Conservation (phyloP, 768 basidiomycete species). For the Porphyrellus cyaneotinctus region DNA sequence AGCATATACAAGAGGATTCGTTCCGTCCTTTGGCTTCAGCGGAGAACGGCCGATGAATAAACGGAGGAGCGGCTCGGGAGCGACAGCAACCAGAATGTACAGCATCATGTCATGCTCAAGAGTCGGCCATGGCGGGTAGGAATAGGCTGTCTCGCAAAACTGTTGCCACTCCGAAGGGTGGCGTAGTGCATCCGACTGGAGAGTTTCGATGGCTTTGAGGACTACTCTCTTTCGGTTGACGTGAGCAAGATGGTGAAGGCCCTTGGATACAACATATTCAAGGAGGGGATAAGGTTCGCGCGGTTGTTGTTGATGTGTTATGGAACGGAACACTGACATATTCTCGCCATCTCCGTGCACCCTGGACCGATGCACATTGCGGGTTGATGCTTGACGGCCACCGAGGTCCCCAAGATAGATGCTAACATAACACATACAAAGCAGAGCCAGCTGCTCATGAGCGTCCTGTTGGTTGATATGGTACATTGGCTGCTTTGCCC, state of each 20-base stretch:
- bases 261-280: not conserved
- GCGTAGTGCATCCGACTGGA: not conserved
- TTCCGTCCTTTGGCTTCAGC: not conserved
- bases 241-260: not conserved
- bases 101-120: not conserved
- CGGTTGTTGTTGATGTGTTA: not conserved
- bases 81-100: not conserved
- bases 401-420: not conserved
- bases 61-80: not conserved
- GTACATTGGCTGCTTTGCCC: not conserved
- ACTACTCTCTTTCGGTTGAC: not conserved
- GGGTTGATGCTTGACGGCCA: too few relatives aligned
- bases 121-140: not conserved
- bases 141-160: not conserved
- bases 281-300: not conserved
- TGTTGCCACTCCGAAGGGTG: not conserved
- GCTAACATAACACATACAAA: not conserved
- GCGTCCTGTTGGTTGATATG: not conserved
- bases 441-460: not conserved
- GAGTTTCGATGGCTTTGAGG: not conserved
- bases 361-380: too few relatives aligned
- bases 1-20: not conserved
- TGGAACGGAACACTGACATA: too few relatives aligned
- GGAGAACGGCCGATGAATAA: not conserved
- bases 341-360: too few relatives aligned